Evolutionary conservation across 2,329 filamentous ascomycete species (phyloP).

Genomic region (Mycosphaerelloides madeirae): DNA sequence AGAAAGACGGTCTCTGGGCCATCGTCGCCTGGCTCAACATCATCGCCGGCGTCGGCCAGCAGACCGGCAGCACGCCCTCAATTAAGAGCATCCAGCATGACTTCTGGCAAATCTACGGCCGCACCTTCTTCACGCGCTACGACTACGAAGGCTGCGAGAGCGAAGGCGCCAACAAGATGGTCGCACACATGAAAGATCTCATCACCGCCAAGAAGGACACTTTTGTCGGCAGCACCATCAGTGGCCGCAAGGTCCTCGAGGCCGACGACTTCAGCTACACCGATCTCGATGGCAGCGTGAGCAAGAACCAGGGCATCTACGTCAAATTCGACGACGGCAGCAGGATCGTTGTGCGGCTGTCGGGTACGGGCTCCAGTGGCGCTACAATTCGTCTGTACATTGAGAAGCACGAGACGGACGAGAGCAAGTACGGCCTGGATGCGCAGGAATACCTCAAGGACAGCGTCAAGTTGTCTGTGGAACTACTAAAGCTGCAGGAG

Average conservation of each 20-base stretch:
- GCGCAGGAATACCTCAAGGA: slow-evolving; percentile 92
- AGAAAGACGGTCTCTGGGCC: slow-evolving; percentile 98
- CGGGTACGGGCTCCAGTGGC: slow-evolving; percentile 89
- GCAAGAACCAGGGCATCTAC: slow-evolving; percentile 93
- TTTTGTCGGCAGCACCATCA: slow-evolving; percentile 79
- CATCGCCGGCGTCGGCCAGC: slow-evolving; percentile 85
- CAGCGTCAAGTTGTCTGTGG: slow-evolving; percentile 78
- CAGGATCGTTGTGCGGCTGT: slow-evolving; percentile 90
- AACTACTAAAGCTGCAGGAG: slow-evolving; percentile 88
- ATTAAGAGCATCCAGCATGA: slow-evolving; percentile 95
- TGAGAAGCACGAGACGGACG: slow-evolving; percentile 86
- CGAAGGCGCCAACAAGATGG: slow-evolving; percentile 85
- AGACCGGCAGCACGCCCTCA: slow-evolving; percentile 75
- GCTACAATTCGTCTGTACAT: slow-evolving; percentile 96
- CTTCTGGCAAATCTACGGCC: slow-evolving; percentile 94
- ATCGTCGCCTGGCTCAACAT: slow-evolving; percentile 98
- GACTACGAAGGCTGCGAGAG: slow-evolving; percentile 96
- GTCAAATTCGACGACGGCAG: slow-evolving; percentile 92
- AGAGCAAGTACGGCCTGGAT: slow-evolving; percentile 70
- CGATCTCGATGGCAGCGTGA: slow-evolving; percentile 93
- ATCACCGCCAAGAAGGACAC: slow-evolving; percentile 63
- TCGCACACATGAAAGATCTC: slow-evolving; percentile 72
- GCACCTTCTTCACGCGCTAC: slow-evolving; percentile 98
- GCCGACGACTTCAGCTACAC: slow-evolving; percentile 98
- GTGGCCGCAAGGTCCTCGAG: slow-evolving; percentile 76